Conservation (phyloP, 768 basidiomycete genomes). For the Amyloporia xantha region DNA sequence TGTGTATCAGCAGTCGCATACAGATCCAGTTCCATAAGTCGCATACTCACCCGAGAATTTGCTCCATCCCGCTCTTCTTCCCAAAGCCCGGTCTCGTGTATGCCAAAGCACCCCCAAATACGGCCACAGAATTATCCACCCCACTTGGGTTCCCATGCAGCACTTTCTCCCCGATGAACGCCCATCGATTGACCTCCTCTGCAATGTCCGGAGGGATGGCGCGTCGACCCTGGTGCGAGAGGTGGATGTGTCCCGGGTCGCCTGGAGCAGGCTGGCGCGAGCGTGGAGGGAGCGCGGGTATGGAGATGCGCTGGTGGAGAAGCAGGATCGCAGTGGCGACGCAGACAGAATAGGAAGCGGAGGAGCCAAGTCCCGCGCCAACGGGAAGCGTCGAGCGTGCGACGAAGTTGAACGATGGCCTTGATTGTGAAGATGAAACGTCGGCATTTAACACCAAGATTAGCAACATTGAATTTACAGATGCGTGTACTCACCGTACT, state of each 20-base stretch:
- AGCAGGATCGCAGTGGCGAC: slow-evolving; percentile 75
- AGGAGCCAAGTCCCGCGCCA: slow-evolving; percentile 94
- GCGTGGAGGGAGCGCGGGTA: slow-evolving; percentile 45
- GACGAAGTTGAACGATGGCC: slow-evolving; percentile 68
- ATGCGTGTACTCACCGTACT: slow-evolving; percentile 25
- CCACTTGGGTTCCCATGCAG: slow-evolving; percentile 97
- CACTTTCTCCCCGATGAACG: slow-evolving; percentile 93
- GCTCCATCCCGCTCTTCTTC: slow-evolving; percentile 76
- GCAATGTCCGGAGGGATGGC: slow-evolving; percentile 59
- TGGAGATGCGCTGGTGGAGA: slow-evolving; percentile 58
- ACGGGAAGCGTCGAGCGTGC: slow-evolving; percentile 88
- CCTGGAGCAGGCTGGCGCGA: slow-evolving; percentile 25
- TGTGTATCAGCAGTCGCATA: neutral
- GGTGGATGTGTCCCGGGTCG: slow-evolving; percentile 48
- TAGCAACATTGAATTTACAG: slow-evolving; percentile 34
- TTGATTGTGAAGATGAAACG: slow-evolving; percentile 32
- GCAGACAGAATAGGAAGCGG: slow-evolving; percentile 91
- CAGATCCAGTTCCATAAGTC: neutral
- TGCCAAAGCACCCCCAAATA: slow-evolving; percentile 86
- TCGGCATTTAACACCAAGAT: slow-evolving; percentile 9
- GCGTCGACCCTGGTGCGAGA: slow-evolving; percentile 59
- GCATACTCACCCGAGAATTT: slow-evolving; percentile 68
- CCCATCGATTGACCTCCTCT: slow-evolving; percentile 85
- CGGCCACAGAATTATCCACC: slow-evolving; percentile 92
- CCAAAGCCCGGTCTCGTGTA: slow-evolving; percentile 81